Conservation (phyloP, 2,329 filamentous ascomycete genomes). For the Setomelanomma holmii region DNA sequence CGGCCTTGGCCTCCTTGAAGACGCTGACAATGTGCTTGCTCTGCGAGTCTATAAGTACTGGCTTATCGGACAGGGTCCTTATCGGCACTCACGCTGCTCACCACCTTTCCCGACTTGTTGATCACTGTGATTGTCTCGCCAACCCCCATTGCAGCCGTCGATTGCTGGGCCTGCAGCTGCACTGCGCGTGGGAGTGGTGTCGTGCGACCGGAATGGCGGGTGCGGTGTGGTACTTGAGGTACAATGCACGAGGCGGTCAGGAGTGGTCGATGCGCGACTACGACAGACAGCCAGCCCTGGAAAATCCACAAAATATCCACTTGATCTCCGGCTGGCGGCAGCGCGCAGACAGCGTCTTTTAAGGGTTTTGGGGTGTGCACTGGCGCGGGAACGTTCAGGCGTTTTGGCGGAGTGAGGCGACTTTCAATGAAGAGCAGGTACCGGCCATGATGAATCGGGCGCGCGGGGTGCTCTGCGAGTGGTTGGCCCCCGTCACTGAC, state of each 20-base stretch:
- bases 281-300: slow-evolving; percentile 11
- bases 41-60: slow-evolving; percentile 56
- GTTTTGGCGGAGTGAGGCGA: slow-evolving; percentile 34
- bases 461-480: slow-evolving; percentile 17
- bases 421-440: slow-evolving; percentile 14
- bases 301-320: slow-evolving; percentile 34
- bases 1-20: slow-evolving; percentile 89
- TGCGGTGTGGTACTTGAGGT: slow-evolving; percentile 24
- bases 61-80: slow-evolving; percentile 11
- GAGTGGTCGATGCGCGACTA: slow-evolving; percentile 36
- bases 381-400: slow-evolving; percentile 7
- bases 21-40: slow-evolving; percentile 89
- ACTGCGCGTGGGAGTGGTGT: slow-evolving; percentile 25
- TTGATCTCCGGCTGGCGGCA: slow-evolving; percentile 16
- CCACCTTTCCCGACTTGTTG: slow-evolving; percentile 89
- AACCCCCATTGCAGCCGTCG: slow-evolving; percentile 45
- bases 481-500: slow-evolving; percentile 13
- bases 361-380: slow-evolving; percentile 1
- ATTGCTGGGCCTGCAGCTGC: slow-evolving; percentile 27
- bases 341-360: slow-evolving; percentile 12
- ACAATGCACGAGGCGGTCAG: slow-evolving; percentile 37
- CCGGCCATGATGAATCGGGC: slow-evolving; percentile 31
- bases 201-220: slow-evolving; percentile 23
- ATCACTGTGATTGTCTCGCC: slow-evolving; percentile 86
- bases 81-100: slow-evolving; percentile 74